Evolutionary conservation across 441 rosid species (phyloP).

Genomic region (Dalechampia spathulata): DNA sequence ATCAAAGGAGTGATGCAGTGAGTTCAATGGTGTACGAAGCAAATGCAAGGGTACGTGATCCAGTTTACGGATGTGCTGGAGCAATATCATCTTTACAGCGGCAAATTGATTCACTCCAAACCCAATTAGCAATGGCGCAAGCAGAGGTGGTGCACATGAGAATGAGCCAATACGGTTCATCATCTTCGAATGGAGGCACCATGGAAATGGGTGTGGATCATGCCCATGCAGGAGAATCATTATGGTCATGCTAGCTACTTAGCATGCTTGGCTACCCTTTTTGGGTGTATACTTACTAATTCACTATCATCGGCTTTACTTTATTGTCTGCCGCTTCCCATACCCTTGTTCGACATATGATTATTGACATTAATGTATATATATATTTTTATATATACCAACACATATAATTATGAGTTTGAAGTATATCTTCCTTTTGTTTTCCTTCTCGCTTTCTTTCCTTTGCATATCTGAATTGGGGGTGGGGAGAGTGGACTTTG

Average conservation of each 20-base stretch:
- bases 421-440: not conserved
- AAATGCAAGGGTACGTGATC: slow-evolving; percentile 86
- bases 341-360: not conserved
- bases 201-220: slow-evolving; percentile 42
- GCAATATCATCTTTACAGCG: slow-evolving; percentile 71
- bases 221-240: slow-evolving; percentile 41
- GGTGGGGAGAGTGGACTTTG: not conserved
- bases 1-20: slow-evolving; percentile 76
- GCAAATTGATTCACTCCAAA: slow-evolving; percentile 68
- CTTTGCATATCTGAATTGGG: not conserved
- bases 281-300: slow-evolving; percentile 1
- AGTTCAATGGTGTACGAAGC: slow-evolving; percentile 94
- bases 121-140: slow-evolving; percentile 66
- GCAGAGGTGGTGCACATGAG: slow-evolving; percentile 71
- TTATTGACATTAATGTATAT: slow-evolving; percentile 20
- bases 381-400: slow-evolving; percentile 8
- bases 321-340: slow-evolving; percentile 18
- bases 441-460: not conserved
- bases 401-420: slow-evolving; percentile 22
- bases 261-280: slow-evolving; percentile 13
- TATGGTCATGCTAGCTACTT: slow-evolving; percentile 54
- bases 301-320: slow-evolving; percentile 22
- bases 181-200: slow-evolving; percentile 9
- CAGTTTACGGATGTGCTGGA: slow-evolving; percentile 86
- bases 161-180: slow-evolving; percentile 27